phyloP scores from a whole-genome alignment of 495 filamentous ascomycete species.

The Penicillium lividum region DNA sequence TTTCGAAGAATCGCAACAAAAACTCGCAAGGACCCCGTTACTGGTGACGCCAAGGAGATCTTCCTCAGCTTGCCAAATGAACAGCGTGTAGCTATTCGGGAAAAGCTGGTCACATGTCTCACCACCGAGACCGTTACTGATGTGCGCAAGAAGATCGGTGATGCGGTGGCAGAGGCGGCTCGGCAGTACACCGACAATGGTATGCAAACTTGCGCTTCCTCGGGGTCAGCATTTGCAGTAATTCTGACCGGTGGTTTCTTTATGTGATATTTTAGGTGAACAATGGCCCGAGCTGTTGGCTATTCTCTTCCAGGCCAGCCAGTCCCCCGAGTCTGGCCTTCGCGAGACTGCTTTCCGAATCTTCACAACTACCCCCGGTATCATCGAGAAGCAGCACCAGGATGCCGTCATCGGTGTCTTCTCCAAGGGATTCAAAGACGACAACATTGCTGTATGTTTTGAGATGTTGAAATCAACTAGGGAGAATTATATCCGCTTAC shows the following conservation, averaged over 20 bases:
- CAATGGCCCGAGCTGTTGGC: conserved; percentile 90
- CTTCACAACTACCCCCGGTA: conserved; percentile 90
- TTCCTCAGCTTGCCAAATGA: conserved; percentile 72
- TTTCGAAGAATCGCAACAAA: conserved; percentile 92
- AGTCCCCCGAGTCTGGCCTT: conserved; percentile 74
- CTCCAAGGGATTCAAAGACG: conserved; percentile 87
- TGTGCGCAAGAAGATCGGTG: conserved; percentile 92
- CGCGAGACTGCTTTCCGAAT: conserved; percentile 91
- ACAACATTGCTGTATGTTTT: conserved; percentile 66
- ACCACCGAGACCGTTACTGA: conserved; percentile 65
- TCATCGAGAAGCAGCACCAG: conserved; percentile 92
- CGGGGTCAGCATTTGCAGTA: conserved; percentile 6
- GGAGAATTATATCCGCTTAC: not conserved
- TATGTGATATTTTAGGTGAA: conserved; percentile 55
- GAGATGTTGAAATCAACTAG: not conserved
- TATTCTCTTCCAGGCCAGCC: conserved; percentile 83
- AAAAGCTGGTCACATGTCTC: conserved; percentile 76
- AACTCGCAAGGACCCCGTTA: conserved; percentile 70
- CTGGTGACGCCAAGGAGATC: conserved; percentile 72
- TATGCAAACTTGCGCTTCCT: conserved; percentile 46
- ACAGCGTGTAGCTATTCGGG: conserved; percentile 75
- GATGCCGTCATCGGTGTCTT: conserved; percentile 82
- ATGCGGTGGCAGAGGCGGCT: conserved; percentile 92
- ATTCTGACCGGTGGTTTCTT: conserved; percentile 22
- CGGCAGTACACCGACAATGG: conserved; percentile 91